A percentile compares a stretch with the other conserved stretches of the same genome.
Evolutionary conservation across 176 grass and related monocot genomes (phyloP).

Genomic region (Triticum turgidum): DNA sequence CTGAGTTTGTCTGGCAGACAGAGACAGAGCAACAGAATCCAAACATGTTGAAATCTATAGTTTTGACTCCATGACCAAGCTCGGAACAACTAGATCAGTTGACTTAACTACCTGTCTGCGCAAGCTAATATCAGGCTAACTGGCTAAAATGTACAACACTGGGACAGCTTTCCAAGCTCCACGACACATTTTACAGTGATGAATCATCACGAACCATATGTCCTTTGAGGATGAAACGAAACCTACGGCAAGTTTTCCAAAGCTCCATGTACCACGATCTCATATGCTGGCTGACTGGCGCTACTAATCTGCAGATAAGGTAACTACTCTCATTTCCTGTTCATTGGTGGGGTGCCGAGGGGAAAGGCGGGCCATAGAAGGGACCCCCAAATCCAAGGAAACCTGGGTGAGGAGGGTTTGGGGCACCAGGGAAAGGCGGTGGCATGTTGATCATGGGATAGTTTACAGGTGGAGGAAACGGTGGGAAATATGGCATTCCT

Average conservation of each 20-base stretch:
- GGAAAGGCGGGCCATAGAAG: constrained; percentile 42
- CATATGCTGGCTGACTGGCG: constrained; percentile 8
- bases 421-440: constrained; percentile 22
- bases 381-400: constrained; percentile 36
- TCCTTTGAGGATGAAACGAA: constrained; percentile 4
- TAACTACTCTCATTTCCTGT: constrained; percentile 32
- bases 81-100: constrained; percentile 23
- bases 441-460: constrained; percentile 32
- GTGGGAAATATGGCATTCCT: constrained; percentile 34
- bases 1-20: background rate
- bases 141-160: constrained; percentile 48
- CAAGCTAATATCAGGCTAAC: constrained; percentile 20
- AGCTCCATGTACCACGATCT: background rate
- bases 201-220: constrained; percentile 15
- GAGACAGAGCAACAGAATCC: background rate
- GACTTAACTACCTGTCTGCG: constrained; percentile 7
- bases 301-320: constrained; percentile 11
- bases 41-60: constrained; percentile 10
- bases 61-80: constrained; percentile 5
- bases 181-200: constrained; percentile 15
- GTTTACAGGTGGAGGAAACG: constrained; percentile 35
- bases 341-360: constrained; percentile 32
- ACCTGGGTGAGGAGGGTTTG: constrained; percentile 26
- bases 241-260: constrained; percentile 6
- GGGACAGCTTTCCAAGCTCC: constrained; percentile 9